Evolutionary conservation across 805 yeast species (phyloP), one percentile per base, ranked within the genome.

Genomic region (Wickerhamiella spandovensis): DNA sequence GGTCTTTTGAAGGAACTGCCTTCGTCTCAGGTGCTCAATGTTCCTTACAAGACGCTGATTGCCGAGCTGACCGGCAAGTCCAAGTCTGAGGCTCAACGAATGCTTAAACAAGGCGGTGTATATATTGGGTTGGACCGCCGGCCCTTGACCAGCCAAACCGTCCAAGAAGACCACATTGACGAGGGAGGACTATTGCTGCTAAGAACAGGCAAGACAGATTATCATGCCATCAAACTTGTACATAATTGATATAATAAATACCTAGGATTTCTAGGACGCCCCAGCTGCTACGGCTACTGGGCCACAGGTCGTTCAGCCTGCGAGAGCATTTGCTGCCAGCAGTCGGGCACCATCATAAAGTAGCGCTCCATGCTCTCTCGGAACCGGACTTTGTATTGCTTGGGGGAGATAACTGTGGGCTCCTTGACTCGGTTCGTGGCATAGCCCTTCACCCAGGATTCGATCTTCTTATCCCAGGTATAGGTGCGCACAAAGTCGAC

Each of bases 381-480:
- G 64, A 92, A 92, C 56, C 99, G 72, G 51, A 82, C 86, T 58
- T 94, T 83, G 65, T 92, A 92, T 67, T 92, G 98, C 59, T 88
- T 79, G 1, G 99, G 99, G 0, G 98, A 90, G 8, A 92, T 90
- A 28, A 92, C 95, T 0, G 99, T 92, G 0, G 99, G 99, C 56
- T 85, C 95, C 59, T 85, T 90, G 1, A 87, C 85, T 38, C 87
- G 85, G 1, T 84, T 81, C 43, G 90, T 95, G 37, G 92, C 71
- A 59, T 86, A 84, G 51, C 95, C 98, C 64, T 92, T 92, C 37
- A 92, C 98, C 98, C 98, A 92, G 64, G 95, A 88, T 64, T 92
- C 99, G 24, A 92, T 77, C 66, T 89, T 92, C 66, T 92, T 92
- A 61, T 92, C 99, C 99, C 99, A 92, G 0, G 99, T 92, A 60